phyloP scores from a whole-genome alignment of 177 flowering plant genomes.

The Vitis hybrid region DNA sequence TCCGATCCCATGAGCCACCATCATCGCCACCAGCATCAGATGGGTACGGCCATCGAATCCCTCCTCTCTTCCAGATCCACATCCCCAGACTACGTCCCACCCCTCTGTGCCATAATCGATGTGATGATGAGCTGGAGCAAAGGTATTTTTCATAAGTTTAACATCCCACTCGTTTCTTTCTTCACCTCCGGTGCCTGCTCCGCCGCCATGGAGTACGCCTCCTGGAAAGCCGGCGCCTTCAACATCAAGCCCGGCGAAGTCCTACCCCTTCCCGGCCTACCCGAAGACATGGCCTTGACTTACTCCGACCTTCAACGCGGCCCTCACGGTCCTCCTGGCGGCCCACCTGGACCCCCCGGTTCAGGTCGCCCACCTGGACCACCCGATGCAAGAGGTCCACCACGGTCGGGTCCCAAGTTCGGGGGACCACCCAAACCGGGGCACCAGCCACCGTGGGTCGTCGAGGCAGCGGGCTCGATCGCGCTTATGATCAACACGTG shows the following conservation, averaged over 20 bases:
- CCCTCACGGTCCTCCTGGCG: slow-evolving; percentile 14
- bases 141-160: slow-evolving; percentile 28
- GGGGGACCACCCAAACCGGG: slow-evolving; percentile 42
- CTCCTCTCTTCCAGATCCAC: slow-evolving; percentile 20
- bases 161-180: slow-evolving; percentile 42
- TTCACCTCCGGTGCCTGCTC: slow-evolving; percentile 67
- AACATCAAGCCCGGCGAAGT: slow-evolving; percentile 35
- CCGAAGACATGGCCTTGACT: slow-evolving; percentile 36
- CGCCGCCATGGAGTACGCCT: slow-evolving; percentile 48
- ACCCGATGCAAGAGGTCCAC: neutral
- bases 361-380: neutral
- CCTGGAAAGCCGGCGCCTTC: slow-evolving; percentile 28
- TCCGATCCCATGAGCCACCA: neutral
- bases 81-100: slow-evolving; percentile 14
- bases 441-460: slow-evolving; percentile 42
- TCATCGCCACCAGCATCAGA: slow-evolving; percentile 8
- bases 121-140: slow-evolving; percentile 50
- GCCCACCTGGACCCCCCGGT: neutral
- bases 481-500: slow-evolving; percentile 61
- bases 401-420: neutral
- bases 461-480: slow-evolving; percentile 24
- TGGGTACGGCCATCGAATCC: slow-evolving; percentile 21
- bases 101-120: slow-evolving; percentile 48
- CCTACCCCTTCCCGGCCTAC: slow-evolving; percentile 44
- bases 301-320: slow-evolving; percentile 32